phyloP scores from a whole-genome alignment of 106 monocot species.

The Chionographis japonica region DNA sequence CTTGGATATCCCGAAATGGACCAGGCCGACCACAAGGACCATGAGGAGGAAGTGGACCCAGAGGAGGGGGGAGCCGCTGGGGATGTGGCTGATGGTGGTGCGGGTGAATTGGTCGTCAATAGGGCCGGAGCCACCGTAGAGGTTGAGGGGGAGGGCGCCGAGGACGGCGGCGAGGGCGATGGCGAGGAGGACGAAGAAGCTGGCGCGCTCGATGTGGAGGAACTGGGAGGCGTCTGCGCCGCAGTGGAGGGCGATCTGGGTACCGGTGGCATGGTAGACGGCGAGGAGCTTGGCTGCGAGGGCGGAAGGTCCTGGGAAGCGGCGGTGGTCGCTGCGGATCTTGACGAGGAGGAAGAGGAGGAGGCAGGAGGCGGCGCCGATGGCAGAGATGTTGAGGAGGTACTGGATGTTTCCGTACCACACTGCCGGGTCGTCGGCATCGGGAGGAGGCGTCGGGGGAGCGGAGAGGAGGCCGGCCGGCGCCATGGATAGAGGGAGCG shows the following conservation, averaged over 20 bases:
- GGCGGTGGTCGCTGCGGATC: conserved; percentile 89
- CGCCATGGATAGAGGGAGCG: too few relatives aligned
- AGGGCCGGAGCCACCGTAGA: conserved; percentile 38
- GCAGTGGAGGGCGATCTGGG: conserved; percentile 91
- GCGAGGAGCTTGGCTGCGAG: conserved; percentile 86
- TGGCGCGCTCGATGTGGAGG: conserved; percentile 77
- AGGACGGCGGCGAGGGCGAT: conserved; percentile 42
- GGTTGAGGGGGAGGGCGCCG: conserved; percentile 65
- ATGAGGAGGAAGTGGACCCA: conserved; percentile 78
- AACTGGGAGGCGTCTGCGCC: conserved; percentile 96
- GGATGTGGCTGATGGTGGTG: conserved; percentile 78
- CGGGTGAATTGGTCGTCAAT: conserved; percentile 63
- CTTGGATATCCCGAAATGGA: conserved; percentile 69
- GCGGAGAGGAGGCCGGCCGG: not conserved
- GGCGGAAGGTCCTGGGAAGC: conserved; percentile 75
- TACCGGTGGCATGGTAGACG: conserved; percentile 69
- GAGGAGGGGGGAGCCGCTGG: conserved; percentile 56
- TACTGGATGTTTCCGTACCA: conserved; percentile 99
- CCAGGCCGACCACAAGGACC: conserved; percentile 53
- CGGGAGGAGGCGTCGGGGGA: conserved; percentile 24
- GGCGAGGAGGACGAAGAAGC: conserved; percentile 56
- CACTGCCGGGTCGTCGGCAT: conserved; percentile 28
- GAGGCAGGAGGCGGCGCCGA: conserved; percentile 69
- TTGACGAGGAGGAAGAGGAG: conserved; percentile 92
- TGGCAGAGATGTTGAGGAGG: conserved; percentile 85